Percentiles rank a stretch among this genome's conserved stretches.
These are phyloP conservation scores for Dipodascus albidus DNA, from an alignment of 805 yeast genomes.

Conservation along the genomic window DNA sequence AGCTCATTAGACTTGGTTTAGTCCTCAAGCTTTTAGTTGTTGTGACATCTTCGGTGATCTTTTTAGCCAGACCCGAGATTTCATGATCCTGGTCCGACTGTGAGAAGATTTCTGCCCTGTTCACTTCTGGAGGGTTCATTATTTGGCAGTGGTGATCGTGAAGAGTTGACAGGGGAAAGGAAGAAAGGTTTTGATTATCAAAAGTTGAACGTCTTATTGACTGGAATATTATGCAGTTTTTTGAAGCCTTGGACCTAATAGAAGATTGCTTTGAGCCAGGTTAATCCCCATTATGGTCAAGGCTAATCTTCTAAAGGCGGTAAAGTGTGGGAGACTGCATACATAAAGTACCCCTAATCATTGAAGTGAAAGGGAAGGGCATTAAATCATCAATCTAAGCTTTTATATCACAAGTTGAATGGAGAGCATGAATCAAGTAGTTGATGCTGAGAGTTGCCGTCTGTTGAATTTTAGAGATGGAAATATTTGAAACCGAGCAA, in stretches of 20 bases:
- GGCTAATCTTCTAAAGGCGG: neutral
- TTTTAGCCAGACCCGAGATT: neutral
- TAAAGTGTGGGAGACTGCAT: neutral
- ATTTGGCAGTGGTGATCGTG: too few species aligned
- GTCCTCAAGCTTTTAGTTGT: neutral
- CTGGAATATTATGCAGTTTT: too few species aligned
- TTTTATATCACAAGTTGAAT: too few species aligned
- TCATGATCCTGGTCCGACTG: neutral
- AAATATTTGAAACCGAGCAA: too few species aligned
- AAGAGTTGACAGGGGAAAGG: too few species aligned
- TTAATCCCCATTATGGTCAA: neutral
- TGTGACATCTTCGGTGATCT: neutral
- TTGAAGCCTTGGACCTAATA: neutral
- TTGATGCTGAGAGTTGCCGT: too few species aligned
- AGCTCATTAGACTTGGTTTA: neutral
- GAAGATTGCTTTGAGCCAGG: neutral
- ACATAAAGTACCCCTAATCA: neutral
- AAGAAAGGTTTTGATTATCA: too few species aligned
- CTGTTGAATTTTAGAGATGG: too few species aligned
- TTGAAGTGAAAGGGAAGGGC: slow-evolving; percentile 11
- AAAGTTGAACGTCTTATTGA: too few species aligned
- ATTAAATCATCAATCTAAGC: slow-evolving; percentile 9
- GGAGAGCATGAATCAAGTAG: too few species aligned
- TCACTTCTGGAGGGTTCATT: too few species aligned
- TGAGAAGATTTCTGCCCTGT: too few species aligned